phyloP scores from a whole-genome alignment of 768 basidiomycete species.

The Boletus subparvulus region DNA sequence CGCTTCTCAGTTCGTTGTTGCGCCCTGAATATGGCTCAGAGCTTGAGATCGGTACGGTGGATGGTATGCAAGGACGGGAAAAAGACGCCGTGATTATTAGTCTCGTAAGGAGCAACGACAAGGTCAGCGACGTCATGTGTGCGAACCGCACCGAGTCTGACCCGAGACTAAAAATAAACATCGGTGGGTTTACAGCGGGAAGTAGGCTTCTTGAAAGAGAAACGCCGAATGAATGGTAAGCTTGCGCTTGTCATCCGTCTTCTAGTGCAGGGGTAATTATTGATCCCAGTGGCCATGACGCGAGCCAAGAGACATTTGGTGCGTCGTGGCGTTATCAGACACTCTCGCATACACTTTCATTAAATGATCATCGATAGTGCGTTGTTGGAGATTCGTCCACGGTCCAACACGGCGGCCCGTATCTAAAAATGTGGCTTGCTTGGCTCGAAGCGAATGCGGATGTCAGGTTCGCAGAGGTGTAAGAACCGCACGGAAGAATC shows the following conservation, averaged over 20 bases:
- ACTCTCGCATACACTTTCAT: not conserved
- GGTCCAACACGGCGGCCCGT: conserved; percentile 77
- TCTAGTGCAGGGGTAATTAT: not conserved
- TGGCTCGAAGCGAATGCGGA: conserved; percentile 93
- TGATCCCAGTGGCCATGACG: conserved; percentile 78
- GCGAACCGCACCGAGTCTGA: not conserved
- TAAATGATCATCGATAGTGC: conserved; percentile 49
- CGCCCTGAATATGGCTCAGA: conserved; percentile 62
- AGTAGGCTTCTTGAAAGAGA: conserved; percentile 93
- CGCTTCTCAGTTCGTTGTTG: conserved; percentile 74
- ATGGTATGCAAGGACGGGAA: conserved; percentile 97
- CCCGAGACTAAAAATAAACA: not conserved
- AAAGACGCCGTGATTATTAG: conserved; percentile 92
- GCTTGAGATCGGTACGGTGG: conserved; percentile 92
- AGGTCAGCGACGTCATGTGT: conserved; percentile 39
- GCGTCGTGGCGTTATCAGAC: conserved; percentile 27
- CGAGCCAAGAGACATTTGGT: conserved; percentile 87
- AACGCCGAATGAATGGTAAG: conserved; percentile 84
- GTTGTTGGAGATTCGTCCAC: conserved; percentile 94
- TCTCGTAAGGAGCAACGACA: conserved; percentile 89
- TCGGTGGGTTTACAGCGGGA: conserved; percentile 56
- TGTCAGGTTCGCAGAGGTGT: conserved; percentile 75
- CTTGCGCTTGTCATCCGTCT: not conserved
- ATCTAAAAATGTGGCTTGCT: conserved; percentile 84
- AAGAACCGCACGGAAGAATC: not conserved